phyloP scores from a whole-genome alignment of 129 eudicot species.

The Saposhnikovia divaricata region DNA sequence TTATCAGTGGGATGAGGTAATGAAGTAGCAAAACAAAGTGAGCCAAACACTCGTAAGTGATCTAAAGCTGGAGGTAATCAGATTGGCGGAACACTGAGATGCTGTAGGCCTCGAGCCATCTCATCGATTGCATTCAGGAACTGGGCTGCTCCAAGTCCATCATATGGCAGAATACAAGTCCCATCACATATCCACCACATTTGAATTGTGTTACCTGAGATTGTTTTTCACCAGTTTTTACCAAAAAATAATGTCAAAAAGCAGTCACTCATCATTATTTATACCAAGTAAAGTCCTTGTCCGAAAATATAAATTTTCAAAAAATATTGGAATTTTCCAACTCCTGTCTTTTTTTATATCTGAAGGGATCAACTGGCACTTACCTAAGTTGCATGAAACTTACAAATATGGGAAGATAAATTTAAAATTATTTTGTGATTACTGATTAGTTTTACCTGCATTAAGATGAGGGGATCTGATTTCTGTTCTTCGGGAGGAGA shows the following conservation, averaged over 20 bases:
- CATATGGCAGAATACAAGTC: conserved; percentile 49
- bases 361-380: no score
- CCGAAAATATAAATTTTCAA: no score
- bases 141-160: conserved; percentile 63
- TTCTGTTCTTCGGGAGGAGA: conserved; percentile 17
- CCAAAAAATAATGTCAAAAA: not conserved
- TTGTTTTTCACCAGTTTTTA: not conserved
- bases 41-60: no score
- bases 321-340: no score
- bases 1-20: no score
- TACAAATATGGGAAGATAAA: not conserved
- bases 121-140: conserved; percentile 17
- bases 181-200: conserved; percentile 50
- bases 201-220: conserved; percentile 44
- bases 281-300: no score
- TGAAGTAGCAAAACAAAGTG: no score
- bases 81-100: conserved; percentile 31
- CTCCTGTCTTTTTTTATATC: no score
- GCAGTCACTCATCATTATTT: no score
- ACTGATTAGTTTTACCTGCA: conserved; percentile 30
- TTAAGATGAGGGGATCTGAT: conserved; percentile 41
- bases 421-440: not conserved
- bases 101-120: conserved; percentile 27
- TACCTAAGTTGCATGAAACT: not conserved
- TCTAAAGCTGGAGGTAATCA: no score